Base-by-base conservation (phyloP, 208 protist species). In the Blechomonas ayalai region DNA sequence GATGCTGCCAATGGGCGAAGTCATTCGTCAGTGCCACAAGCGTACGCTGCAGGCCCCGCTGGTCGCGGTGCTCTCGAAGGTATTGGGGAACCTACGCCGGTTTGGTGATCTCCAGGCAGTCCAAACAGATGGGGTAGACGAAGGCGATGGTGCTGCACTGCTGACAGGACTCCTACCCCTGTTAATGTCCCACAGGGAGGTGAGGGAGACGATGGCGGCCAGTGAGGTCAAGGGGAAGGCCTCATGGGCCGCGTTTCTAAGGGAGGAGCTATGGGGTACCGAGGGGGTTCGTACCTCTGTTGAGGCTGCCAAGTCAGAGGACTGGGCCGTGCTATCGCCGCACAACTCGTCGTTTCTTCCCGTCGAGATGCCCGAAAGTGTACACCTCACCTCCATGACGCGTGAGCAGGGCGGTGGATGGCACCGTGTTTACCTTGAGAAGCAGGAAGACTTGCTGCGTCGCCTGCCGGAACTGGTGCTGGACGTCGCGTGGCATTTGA, bases 41-140 rank as follows among this genome's bases (percentile, higher is more conserved):
- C 69, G 82, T 42, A 69, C 69, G 3, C 35, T 67, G 36, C 74
- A 82, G 20, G 73, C 82, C 0, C 82, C 82, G 2, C 70, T 90
- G 20, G 46, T 61, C 3, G 31, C 41, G 15, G 16, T 61, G 10
- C 51, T 80, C n/a, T 40, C 40, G 23, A 10, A 22, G 28, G 37
- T 44, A 2, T 18, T 72, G 25, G 15, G 25, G 15, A 7, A 28
- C 1, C 57, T 73, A 23, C 50, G 40, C 4, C 42, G 41, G 12
- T 24, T 73, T 7, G 54, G 62, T 13, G 46, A 65, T 33, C 25
- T 47, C 22, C 33, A 38, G 28, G 31, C 45, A 48, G 33, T 32
- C 24, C 42, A 35, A 18, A 10, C 37, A 18, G 27, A 8, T 20
- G 3, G 52, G 27, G 33, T 51, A 36, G 10, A 16, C 24, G 49